Evolutionary conservation across 2,329 filamentous ascomycete species (phyloP), one percentile per base, ranked within the genome.

Genomic region (Cladosporium sp.): DNA sequence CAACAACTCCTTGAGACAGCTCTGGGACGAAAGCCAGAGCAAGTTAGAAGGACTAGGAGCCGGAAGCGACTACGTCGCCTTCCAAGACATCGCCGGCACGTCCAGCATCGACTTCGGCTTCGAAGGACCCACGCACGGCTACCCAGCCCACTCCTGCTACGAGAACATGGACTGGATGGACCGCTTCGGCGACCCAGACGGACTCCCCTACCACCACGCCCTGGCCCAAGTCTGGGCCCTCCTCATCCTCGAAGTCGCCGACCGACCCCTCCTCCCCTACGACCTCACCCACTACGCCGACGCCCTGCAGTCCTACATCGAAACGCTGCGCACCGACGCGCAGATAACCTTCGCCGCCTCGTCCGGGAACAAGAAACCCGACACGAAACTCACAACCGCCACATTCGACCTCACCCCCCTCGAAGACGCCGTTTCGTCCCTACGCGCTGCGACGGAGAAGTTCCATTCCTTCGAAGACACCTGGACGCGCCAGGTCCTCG

Each of bases 81-180:
- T 97, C 68, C 92, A 95, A 69, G 82, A 92, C 65, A 88, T 97
- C 44, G 89, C 89, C 1, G 93, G 93, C 47, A 90, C 84, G 7
- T 92, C 89, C 39, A 91, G 88, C 9, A 76, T 99, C 50, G 90
- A 97, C 66, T 81, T 99, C 57, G 79, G 82, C 22, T 97, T 99
- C 64, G 69, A 73, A 32, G 87, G 86, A 39, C 61, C 63, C 1
- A 73, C 79, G 7, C 69, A 73, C 37, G 70, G 68, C 9, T 86
- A 80, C 61, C 89, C 91, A 0, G 83, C 85, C 45, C 85, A 90
- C 68, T 91, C 86, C 54, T 93, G 87, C 70, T 95, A 95, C 69
- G 92, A 97, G 64, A 95, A 84, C 48, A 91, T 88, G 60, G 85
- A 90, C 39, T 92, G 89, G 84, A 89, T 97, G 79, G 76, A 84